Evolutionary conservation across 352 stramenopile species (phyloP), one percentile per base, ranked within the genome.

Genomic region (Globisporangium mamillatum): DNA sequence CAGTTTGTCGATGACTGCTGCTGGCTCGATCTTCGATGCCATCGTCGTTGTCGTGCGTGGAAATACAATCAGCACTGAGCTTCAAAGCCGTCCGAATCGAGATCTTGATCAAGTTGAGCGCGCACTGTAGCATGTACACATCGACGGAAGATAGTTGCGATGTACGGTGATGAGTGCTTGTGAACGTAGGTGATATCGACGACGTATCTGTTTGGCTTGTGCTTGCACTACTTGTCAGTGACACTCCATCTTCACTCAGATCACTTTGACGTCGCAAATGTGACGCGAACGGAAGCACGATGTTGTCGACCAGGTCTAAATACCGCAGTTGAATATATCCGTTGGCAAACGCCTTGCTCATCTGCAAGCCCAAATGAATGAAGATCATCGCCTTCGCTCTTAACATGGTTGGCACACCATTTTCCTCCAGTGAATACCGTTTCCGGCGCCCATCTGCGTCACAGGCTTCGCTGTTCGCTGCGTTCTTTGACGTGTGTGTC

Each of bases 381-480:
- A 91, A 73, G 22, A 93, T 59, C n/a, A 93, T 69, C n/a, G 67
- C 61, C 63, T 95, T 95, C 6, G 82, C 84, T 53, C 75, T 82
- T 10, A 92, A 61, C 7, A 87, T 63, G 8, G 65, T 78, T n/a
- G 72, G 62, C 12, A 75, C 27, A 12, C 68, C 52, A 6, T 34
- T 62, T n/a, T 68, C 55, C 29, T 60, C 52, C 5, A 73, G 50
- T 4, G 54, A 32, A 53, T 79, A 80, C 4, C 72, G 72, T 22
- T 9, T 62, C 4, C 38, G 34, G 53, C 58, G 48, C 4, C 44
- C 55, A 20, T 22, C 10, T 1, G 34, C 32, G 22, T 52, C 57
- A 6, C 14, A 16, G 24, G 46, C 14, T 27, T 53, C 57, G 4
- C 16, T 6, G 0, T 20, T 41, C 20, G 12, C 34, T 16, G 3